phyloP scores from a whole-genome alignment of 148 eudicot species.

The Dianthus caryophyllus region DNA sequence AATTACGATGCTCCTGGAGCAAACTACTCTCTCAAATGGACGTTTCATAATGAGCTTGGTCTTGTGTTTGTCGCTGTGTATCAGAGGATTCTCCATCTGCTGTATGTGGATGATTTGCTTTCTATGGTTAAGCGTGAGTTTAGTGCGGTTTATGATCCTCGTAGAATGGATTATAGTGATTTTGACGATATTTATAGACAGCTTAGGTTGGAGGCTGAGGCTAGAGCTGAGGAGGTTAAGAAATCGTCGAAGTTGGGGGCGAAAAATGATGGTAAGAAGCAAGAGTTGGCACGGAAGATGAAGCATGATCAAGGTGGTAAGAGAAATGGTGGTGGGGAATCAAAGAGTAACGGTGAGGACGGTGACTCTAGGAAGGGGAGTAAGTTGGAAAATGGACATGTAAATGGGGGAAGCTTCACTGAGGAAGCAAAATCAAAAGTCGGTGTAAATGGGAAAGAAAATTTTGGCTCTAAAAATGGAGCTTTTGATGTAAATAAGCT shows the following conservation, averaged over 20 bases:
- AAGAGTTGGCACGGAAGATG: conserved; percentile 47
- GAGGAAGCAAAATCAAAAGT: conserved; percentile 25
- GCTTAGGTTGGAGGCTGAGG: too few relatives aligned
- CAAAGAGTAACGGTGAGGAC: conserved; percentile 48
- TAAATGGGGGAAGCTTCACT: conserved; percentile 34
- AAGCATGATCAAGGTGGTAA: conserved; percentile 52
- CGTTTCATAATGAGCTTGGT: conserved; percentile 84
- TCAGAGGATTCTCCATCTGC: too few relatives aligned
- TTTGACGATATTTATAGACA: conserved; percentile 33
- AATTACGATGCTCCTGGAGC: conserved; percentile 79
- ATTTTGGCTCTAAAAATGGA: conserved; percentile 33
- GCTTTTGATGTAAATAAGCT: too few relatives aligned
- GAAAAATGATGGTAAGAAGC: conserved; percentile 20
- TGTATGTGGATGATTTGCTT: too few relatives aligned
- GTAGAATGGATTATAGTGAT: conserved; percentile 51
- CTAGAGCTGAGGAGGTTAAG: conserved; percentile 30
- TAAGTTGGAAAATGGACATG: conserved; percentile 45
- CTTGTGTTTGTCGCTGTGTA: conserved; percentile 57
- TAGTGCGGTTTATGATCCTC: conserved; percentile 71
- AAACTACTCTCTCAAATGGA: conserved; percentile 84
- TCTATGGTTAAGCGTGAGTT: conserved; percentile 81
- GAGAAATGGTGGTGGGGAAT: conserved; percentile 54
- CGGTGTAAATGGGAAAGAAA: conserved; percentile 55
- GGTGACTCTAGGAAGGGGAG: conserved; percentile 29
- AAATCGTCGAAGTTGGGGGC: conserved; percentile 56